Base-by-base conservation (phyloP, 208 protist species). In the Trypanosoma conorhini region DNA sequence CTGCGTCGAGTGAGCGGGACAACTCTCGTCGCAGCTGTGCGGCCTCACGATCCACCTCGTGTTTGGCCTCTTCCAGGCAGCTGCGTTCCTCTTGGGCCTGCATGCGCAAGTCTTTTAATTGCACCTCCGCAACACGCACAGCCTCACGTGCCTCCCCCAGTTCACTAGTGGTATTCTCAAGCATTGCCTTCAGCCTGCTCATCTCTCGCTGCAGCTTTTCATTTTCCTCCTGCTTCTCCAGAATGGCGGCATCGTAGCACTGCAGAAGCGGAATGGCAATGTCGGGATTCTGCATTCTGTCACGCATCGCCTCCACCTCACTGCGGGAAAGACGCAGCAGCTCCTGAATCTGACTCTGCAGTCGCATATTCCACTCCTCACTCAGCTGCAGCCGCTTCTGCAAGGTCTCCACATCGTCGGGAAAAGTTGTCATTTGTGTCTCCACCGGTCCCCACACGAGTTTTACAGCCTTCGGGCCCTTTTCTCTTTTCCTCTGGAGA, bases 161-260 rank as follows among this genome's bases (percentile, higher is more conserved):
- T 28, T 89, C 79, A 15, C 52, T 57, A 10, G 48, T 64, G 28
- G 72, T 57, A 0, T 64, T 69, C 7, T 83, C 76, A 5, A 83
- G 44, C 46, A 67, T 46, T 5, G 66, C n/a, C 26, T 73, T 80
- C 35, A 81, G 26, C 40, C 69, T 62, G 30, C 61, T 52, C 59
- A 52, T 64, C 22, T 89, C 83, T 26, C 58, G 71, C 24, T 67
- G 52, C 33, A 89, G 76, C 22, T 63, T 62, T 17, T 82, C 80
- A 22, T 83, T 72, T 65, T 84, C 73, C 60, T 91, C 78, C 26
- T 82, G 62, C 66, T 88, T 92, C 67, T 95, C 89, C 13, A 73
- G 48, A 48, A 95, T 87, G n/a, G 88, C 77, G 9, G 86, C 87
- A 61, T 95, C 89, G 76, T 95, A 95, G 80, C 87, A 95, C 78